Conservation (phyloP, 2,329 filamentous ascomycete species). For the Orbilia ellipsospora region DNA sequence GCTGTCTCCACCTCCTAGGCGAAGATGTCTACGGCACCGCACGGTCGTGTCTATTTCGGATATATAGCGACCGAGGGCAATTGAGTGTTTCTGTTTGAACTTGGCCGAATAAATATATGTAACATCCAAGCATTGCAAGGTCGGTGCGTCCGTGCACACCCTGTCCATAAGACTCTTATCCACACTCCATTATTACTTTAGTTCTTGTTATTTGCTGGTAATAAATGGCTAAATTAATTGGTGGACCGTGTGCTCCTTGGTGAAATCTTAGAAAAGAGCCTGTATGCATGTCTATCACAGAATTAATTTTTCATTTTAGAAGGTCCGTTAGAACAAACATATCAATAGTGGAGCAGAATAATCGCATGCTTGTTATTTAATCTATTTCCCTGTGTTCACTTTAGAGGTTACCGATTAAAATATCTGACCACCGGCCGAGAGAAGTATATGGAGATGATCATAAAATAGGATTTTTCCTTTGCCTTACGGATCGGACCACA, state of each 20-base stretch:
- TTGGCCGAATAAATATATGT: neutral
- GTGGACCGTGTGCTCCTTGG: slow-evolving; percentile 8
- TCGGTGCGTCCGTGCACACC: slow-evolving; percentile 48
- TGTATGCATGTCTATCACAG: slow-evolving; percentile 28
- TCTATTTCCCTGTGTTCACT: no score
- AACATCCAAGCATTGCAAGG: slow-evolving; percentile 20
- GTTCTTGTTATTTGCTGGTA: slow-evolving; percentile 31
- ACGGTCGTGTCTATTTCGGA: slow-evolving; percentile 27
- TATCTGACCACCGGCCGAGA: no score
- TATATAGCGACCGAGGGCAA: slow-evolving; percentile 33
- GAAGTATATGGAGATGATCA: no score
- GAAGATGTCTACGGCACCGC: slow-evolving; percentile 23
- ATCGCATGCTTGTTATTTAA: no score
- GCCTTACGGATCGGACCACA: no score
- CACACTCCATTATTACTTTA: slow-evolving; percentile 2
- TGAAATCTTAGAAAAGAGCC: slow-evolving; percentile 15
- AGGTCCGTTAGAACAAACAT: neutral
- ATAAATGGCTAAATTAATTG: slow-evolving; percentile 48
- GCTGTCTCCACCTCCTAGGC: slow-evolving; percentile 22
- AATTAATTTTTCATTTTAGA: neutral
- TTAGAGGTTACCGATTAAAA: no score
- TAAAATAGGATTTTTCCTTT: no score
- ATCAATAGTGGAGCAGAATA: neutral
- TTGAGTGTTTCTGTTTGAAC: neutral
- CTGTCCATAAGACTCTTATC: slow-evolving; percentile 42